Evolutionary conservation across 2,329 filamentous ascomycete genomes (phyloP).

Genomic region (Pleurostoma richardsiae): DNA sequence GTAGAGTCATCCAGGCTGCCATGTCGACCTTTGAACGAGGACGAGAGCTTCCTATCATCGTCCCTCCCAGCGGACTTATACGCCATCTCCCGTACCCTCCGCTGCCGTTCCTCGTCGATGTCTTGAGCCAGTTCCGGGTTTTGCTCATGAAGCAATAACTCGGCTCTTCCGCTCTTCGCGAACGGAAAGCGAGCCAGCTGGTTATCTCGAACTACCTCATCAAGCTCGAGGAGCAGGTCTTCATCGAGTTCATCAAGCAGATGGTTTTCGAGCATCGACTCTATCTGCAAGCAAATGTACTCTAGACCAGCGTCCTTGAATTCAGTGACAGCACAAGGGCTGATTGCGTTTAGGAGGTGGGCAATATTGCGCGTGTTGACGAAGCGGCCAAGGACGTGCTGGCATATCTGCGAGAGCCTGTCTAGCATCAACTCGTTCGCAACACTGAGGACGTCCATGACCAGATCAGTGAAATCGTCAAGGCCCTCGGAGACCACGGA

Average conservation of each 20-base stretch:
- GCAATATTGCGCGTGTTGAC: slow-evolving; percentile 84
- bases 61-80: slow-evolving; percentile 60
- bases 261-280: slow-evolving; percentile 87
- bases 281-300: slow-evolving; percentile 87
- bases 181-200: slow-evolving; percentile 75
- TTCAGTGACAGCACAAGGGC: slow-evolving; percentile 73
- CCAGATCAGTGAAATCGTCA: slow-evolving; percentile 82
- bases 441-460: slow-evolving; percentile 83
- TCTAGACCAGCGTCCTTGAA: slow-evolving; percentile 88
- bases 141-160: slow-evolving; percentile 58
- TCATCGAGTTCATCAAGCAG: slow-evolving; percentile 81
- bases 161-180: slow-evolving; percentile 68
- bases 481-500: slow-evolving; percentile 64
- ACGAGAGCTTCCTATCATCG: slow-evolving; percentile 57
- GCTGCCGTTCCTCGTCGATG: slow-evolving; percentile 63
- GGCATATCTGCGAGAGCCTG: slow-evolving; percentile 82
- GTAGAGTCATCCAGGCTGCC: slow-evolving; percentile 61
- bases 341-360: slow-evolving; percentile 78
- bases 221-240: slow-evolving; percentile 75
- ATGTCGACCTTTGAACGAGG: slow-evolving; percentile 55
- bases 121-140: slow-evolving; percentile 59
- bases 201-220: slow-evolving; percentile 74
- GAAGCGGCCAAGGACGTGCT: slow-evolving; percentile 76
- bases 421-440: slow-evolving; percentile 97
- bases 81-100: slow-evolving; percentile 71